Evolutionary conservation across 2,329 filamentous ascomycete genomes (phyloP).

Genomic region (Cryphonectria nitschkei): DNA sequence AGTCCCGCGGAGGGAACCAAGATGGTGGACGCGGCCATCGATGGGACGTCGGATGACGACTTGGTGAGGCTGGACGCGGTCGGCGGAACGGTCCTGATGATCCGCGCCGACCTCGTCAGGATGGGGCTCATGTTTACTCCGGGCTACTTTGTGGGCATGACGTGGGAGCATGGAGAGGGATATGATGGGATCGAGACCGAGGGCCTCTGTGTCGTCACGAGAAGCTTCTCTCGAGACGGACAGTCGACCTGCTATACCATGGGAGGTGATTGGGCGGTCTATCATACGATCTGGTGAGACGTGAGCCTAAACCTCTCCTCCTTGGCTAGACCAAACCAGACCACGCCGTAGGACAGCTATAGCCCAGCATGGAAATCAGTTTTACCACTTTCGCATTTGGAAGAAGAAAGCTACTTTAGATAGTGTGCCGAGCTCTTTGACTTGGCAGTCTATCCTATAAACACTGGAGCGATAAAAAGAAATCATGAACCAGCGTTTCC

Average conservation of each 20-base stretch:
- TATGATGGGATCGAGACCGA: slow-evolving; percentile 8
- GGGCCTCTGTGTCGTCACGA: slow-evolving; percentile 5
- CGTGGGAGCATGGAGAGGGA: slow-evolving; percentile 9
- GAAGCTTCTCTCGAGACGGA: slow-evolving; percentile 8
- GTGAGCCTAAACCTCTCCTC: background rate
- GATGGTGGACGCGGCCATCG: slow-evolving; percentile 1
- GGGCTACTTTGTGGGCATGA: slow-evolving; percentile 3
- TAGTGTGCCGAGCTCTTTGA: background rate
- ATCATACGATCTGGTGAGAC: slow-evolving; percentile 12
- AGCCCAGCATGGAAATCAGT: background rate
- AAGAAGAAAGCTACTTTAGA: background rate
- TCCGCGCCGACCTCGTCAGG: slow-evolving; percentile 5
- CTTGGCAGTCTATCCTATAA: background rate
- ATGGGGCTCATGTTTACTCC: slow-evolving; percentile 13
- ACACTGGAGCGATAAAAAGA: background rate
- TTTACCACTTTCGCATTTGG: background rate
- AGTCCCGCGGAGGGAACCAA: background rate
- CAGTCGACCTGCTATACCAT: slow-evolving; percentile 7
- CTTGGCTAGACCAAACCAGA: background rate
- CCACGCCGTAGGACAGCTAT: background rate
- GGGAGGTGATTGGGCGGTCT: slow-evolving; percentile 2
- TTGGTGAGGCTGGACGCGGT: slow-evolving; percentile 4
- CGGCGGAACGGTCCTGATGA: slow-evolving; percentile 4
- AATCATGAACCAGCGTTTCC: background rate
- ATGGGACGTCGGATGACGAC: slow-evolving; percentile 1